Conservation (phyloP, 2,329 filamentous ascomycete species). For the Epichloe typhina region DNA sequence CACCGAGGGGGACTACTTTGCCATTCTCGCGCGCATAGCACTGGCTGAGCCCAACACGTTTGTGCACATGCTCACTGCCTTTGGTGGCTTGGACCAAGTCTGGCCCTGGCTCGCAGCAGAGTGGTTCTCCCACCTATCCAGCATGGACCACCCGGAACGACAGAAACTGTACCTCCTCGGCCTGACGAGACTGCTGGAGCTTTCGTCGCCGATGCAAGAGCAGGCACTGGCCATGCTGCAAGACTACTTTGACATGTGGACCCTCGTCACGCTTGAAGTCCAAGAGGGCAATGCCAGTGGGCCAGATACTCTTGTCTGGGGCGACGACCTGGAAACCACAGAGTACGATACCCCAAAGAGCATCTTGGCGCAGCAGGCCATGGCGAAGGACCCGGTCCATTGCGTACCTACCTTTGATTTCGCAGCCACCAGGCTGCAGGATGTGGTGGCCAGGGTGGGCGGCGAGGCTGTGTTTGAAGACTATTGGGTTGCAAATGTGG, state of each 20-base stretch:
- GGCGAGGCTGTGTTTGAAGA: constrained; percentile 54
- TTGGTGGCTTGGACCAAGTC: constrained; percentile 33
- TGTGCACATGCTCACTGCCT: constrained; percentile 38
- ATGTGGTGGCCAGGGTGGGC: constrained; percentile 45
- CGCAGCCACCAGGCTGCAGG: constrained; percentile 47
- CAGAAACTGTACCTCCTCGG: constrained; percentile 63
- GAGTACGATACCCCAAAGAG: constrained; percentile 46
- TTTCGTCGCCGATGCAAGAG: constrained; percentile 41
- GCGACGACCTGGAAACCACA: constrained; percentile 21
- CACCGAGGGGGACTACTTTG: constrained; percentile 75
- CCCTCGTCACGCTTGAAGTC: constrained; percentile 52
- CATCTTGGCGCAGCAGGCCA: constrained; percentile 37
- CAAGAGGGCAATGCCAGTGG: constrained; percentile 43
- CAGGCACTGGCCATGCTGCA: constrained; percentile 52
- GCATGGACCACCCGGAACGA: constrained; percentile 49
- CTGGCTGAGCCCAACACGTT: constrained; percentile 61
- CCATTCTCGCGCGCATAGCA: constrained; percentile 65
- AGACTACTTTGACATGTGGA: constrained; percentile 66
- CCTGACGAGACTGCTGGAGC: constrained; percentile 57
- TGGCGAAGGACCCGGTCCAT: constrained; percentile 52
- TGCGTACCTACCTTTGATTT: constrained; percentile 51
- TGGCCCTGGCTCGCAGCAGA: constrained; percentile 48
- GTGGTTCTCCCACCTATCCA: constrained; percentile 58
- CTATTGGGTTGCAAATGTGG: constrained; percentile 58
- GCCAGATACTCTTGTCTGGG: constrained; percentile 39